Percentiles rank a stretch among this genome's conserved stretches.
These are phyloP conservation scores for Yarrowia galli DNA, from an alignment of 1,139 yeast species.

Conservation along the genomic window DNA sequence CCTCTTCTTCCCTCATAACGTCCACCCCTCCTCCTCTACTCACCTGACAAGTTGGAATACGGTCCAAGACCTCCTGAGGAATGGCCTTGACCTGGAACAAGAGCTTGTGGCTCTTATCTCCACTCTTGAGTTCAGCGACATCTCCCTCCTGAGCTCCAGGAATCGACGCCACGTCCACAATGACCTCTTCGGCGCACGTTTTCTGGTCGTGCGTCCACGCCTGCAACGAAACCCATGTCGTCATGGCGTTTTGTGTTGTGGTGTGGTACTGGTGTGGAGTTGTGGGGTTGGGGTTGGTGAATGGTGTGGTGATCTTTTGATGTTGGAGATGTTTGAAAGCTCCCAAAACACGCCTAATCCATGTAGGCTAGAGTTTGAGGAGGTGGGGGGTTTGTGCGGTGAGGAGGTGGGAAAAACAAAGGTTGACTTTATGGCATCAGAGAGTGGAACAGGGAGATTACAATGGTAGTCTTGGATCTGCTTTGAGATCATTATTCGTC, in stretches of 20 bases:
- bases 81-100: slow-evolving; percentile 57
- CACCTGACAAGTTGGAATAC: slow-evolving; percentile 47
- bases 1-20: too few relatives aligned
- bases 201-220: slow-evolving; percentile 80
- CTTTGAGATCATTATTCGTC: too few relatives aligned
- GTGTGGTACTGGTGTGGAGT: not conserved
- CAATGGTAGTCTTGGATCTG: too few relatives aligned
- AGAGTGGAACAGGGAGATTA: not conserved
- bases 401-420: too few relatives aligned
- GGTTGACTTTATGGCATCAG: too few relatives aligned
- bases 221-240: slow-evolving; percentile 51
- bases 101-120: slow-evolving; percentile 51
- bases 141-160: slow-evolving; percentile 76
- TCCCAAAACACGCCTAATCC: slow-evolving; percentile 33
- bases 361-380: slow-evolving; percentile 13
- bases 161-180: slow-evolving; percentile 64
- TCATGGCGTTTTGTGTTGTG: slow-evolving; percentile 17
- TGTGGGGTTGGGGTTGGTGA: slow-evolving; percentile 6
- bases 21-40: slow-evolving; percentile 38
- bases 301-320: not conserved
- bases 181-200: slow-evolving; percentile 63
- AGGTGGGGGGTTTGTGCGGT: not conserved
- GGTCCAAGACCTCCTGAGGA: slow-evolving; percentile 46
- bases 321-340: not conserved
- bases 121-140: slow-evolving; percentile 67